Conservation (phyloP, 2,329 filamentous ascomycete species). For the Colletotrichum chrysophilum region DNA sequence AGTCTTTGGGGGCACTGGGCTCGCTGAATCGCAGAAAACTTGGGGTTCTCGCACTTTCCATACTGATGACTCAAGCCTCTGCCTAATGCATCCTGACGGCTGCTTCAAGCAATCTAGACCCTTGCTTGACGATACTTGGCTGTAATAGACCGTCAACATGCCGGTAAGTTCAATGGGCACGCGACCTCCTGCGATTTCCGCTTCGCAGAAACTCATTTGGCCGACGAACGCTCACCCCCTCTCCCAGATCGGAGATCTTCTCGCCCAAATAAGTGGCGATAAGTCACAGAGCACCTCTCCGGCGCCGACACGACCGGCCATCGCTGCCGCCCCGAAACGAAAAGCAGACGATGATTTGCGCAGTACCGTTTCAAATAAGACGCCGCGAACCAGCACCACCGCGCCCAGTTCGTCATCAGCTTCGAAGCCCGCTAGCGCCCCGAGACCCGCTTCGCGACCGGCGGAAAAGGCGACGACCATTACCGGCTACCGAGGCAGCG, state of each 20-base stretch:
- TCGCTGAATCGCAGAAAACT: slow-evolving; percentile 14
- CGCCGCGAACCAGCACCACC: slow-evolving; percentile 34
- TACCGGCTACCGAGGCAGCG: slow-evolving; percentile 21
- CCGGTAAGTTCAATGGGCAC: slow-evolving; percentile 18
- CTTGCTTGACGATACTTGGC: slow-evolving; percentile 21
- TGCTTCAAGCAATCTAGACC: slow-evolving; percentile 19
- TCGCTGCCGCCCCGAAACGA: slow-evolving; percentile 50
- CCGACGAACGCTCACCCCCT: background rate
- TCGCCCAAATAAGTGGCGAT: slow-evolving; percentile 66
- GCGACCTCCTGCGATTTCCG: background rate
- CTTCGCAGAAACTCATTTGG: background rate
- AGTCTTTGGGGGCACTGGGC: background rate
- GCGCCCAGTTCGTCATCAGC: slow-evolving; percentile 23
- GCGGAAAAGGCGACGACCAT: background rate
- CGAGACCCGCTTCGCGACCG: slow-evolving; percentile 22
- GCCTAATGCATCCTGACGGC: slow-evolving; percentile 21
- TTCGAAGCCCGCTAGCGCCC: slow-evolving; percentile 28
- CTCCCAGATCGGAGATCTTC: slow-evolving; percentile 54
- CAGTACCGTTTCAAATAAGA: slow-evolving; percentile 42
- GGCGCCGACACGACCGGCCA: slow-evolving; percentile 33
- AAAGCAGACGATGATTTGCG: slow-evolving; percentile 60
- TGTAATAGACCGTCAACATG: slow-evolving; percentile 19
- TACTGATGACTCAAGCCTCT: slow-evolving; percentile 20
- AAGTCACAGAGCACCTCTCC: slow-evolving; percentile 43
- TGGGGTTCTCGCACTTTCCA: slow-evolving; percentile 12